Base-by-base conservation (phyloP, 2,329 filamentous ascomycete species). In the Sordariomycetes sp. region DNA sequence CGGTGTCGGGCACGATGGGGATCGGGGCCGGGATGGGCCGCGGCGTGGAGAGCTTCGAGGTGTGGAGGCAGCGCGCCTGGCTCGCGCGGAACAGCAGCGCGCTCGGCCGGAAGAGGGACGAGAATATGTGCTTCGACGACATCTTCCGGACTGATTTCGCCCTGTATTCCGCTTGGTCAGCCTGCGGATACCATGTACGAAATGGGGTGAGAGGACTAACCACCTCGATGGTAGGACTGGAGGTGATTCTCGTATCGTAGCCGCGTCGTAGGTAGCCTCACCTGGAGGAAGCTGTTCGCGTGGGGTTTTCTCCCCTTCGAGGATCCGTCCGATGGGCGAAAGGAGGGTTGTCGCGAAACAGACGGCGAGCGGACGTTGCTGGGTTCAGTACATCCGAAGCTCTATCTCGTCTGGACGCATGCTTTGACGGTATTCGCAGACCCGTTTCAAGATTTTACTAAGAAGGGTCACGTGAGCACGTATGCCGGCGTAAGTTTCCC, bases 1-100 rank as follows among this genome's bases (percentile, higher is more conserved):
- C 69, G 48, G 90, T 83, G 68, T 96, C 86, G 35, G 91, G 92
- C 45, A 95, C 85, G 65, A 95, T 90, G 1, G 90, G 89, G 42
- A 87, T 95, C 1, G 90, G 87, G 51, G 66, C 73, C 15, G 66
- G 60, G 17, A 59, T 48, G 7, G 58, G 56, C n/a, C 60, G 54
- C 52, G 61, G 67, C 65, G 62, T 68, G 36, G 56, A 60, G 39
- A 70, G 64, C 59, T 69, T 64, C 59, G 70, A 69, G 65, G 70
- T 72, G 65, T 76, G 72, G 45, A 74, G 68, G 65, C 70, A 73
- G 70, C 75, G 66, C 59, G 68, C 65, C 61, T 76, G 74, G 10
- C 17, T 20, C 17, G 15, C 54, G 6, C 39, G 54, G 54, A 56
- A 24, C 17, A 51, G 42, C 54, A 17, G 42, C 24, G 54, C 54